phyloP scores from a whole-genome alignment of 306 rosid genomes.

The Quercus berberidifolia region DNA sequence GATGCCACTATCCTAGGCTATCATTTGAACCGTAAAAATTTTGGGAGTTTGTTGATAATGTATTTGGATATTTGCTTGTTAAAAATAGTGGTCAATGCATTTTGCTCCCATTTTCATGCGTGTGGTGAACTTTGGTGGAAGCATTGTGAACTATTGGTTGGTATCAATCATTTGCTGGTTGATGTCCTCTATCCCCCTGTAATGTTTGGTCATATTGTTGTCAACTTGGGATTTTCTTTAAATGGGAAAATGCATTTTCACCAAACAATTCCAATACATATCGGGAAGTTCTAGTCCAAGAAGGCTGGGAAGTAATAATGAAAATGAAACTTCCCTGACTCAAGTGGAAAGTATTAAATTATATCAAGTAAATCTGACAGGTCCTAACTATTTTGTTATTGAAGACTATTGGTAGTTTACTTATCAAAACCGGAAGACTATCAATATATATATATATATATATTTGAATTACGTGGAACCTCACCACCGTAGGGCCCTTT shows the following conservation, averaged over 20 bases:
- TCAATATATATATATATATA: no score
- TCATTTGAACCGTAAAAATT: not conserved
- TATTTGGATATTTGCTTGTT: not conserved
- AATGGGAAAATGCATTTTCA: not conserved
- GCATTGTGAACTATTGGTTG: not conserved
- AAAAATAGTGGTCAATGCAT: not conserved
- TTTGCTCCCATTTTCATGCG: not conserved
- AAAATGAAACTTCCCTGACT: not conserved
- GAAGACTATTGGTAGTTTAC: not conserved
- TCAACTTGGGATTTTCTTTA: not conserved
- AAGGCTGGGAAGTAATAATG: not conserved
- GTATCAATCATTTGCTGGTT: no score
- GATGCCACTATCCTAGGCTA: no score
- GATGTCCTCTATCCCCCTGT: not conserved
- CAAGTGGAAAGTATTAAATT: not conserved
- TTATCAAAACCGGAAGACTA: no score
- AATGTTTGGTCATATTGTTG: not conserved
- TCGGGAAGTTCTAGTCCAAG: not conserved
- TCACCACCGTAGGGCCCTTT: no score
- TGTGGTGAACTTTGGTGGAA: not conserved
- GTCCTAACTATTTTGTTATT: not conserved
- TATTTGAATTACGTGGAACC: no score
- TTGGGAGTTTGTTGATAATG: not conserved
- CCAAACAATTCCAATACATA: not conserved
- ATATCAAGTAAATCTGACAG: not conserved